Evolutionary conservation across 352 stramenopile species (phyloP), one percentile per base, ranked within the genome.

Genomic region (Globisporangium camurandrum): DNA sequence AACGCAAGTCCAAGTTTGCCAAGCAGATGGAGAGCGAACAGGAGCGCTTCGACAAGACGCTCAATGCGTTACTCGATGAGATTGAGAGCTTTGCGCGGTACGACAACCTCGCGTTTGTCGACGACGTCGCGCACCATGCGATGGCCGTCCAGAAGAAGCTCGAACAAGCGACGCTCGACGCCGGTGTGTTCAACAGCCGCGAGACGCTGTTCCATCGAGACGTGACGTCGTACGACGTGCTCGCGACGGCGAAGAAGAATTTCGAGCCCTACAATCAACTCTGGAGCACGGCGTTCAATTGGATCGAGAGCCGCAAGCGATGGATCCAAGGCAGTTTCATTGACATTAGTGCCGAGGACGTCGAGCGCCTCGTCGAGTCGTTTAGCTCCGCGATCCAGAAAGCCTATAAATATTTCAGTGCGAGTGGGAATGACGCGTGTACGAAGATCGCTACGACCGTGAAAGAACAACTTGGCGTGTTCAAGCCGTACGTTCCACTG

Each of bases 211-310:
- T 98, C 49, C 86, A 84, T 4, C 76, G 82, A 24, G 82, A 95
- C 20, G 60, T 93, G n/a, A 94, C 84, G 4, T 85, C 94, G 0
- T 98, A 98, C 51, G 77, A 90, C 7, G 62, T 70, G 45, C 62
- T 98, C 1, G 60, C 69, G 2, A 67, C 88, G 1, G 74, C 96
- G 2, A 86, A 92, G 49, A 98, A 98, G 67, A 80, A 76, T 12
- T 98, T 98, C 52, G 94, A 98, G 56, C 91, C 94, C 10, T 98
- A 97, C 55, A 86, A 90, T 20, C 76, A 88, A 49, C 71, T 98
- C 16, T 98, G 94, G 94, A 71, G 78, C 28, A 94, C 81, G 3
- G 78, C 83, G 19, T 88, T 86, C 54, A 84, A 93, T 46, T 98
- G 94, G 94, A 85, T 96, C 30, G 73, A 95, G 54, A 89, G 75